Percentiles rank a stretch among this genome's conserved stretches.
Evolutionary conservation across 1,139 yeast genomes (phyloP).

Genomic region (Pichiaceae sp.): DNA sequence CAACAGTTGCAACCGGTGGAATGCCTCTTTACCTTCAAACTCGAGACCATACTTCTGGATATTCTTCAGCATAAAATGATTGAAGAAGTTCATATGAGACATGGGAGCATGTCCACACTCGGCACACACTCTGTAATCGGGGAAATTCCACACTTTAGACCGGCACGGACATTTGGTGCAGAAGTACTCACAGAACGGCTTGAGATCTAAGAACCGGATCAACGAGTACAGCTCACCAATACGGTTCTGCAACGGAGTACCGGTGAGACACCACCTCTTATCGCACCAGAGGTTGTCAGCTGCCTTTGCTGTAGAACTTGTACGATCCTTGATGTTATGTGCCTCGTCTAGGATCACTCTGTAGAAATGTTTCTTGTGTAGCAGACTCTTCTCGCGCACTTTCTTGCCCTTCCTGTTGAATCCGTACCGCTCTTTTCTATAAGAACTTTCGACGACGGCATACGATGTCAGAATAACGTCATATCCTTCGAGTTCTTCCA

Average conservation of each 20-base stretch:
- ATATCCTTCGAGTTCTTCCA: constrained; percentile 48
- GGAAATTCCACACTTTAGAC: constrained; percentile 74
- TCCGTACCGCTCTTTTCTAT: constrained; percentile 75
- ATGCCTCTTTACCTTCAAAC: constrained; percentile 74
- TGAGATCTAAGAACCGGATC: constrained; percentile 71
- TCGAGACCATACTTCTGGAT: constrained; percentile 77
- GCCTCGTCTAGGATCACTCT: constrained; percentile 95
- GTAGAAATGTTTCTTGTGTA: constrained; percentile 72
- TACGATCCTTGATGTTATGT: constrained; percentile 91
- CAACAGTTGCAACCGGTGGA: constrained; percentile 64
- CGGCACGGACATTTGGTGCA: constrained; percentile 88
- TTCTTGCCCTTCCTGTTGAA: constrained; percentile 62
- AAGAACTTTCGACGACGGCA: constrained; percentile 83
- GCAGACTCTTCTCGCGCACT: constrained; percentile 66
- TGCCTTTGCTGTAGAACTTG: constrained; percentile 88
- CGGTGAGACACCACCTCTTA: constrained; percentile 85
- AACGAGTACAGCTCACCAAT: constrained; percentile 94
- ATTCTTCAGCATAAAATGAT: constrained; percentile 88
- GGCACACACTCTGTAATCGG: constrained; percentile 78
- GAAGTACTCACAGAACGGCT: constrained; percentile 82
- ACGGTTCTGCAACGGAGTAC: constrained; percentile 93
- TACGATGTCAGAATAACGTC: constrained; percentile 89
- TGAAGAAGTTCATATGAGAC: constrained; percentile 92
- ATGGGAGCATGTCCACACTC: constrained; percentile 84
- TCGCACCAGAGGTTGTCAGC: constrained; percentile 65